Evolutionary conservation across 176 grass and related monocot genomes (phyloP).

Genomic region (Musa itinerans): DNA sequence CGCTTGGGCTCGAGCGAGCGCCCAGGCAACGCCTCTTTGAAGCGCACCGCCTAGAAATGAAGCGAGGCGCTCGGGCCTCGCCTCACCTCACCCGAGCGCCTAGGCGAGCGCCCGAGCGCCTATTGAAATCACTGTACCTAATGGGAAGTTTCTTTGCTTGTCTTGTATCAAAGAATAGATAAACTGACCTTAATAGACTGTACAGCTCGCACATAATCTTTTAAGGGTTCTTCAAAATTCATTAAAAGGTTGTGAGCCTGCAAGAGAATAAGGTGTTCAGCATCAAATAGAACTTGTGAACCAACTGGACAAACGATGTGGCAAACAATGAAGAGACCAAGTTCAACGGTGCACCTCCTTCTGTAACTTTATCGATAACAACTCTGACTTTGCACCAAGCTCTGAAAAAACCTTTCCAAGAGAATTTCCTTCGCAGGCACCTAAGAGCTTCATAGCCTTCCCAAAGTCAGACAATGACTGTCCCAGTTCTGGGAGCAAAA

Average conservation of each 20-base stretch:
- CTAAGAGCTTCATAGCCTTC: constrained; percentile 92
- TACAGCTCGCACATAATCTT: constrained; percentile 86
- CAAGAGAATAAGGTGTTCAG: constrained; percentile 19
- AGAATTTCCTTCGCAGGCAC: constrained; percentile 76
- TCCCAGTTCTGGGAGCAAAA: constrained; percentile 54
- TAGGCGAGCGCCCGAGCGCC: too few species aligned
- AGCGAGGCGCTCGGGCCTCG: too few species aligned
- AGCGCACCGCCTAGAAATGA: too few species aligned
- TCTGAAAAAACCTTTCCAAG: constrained; percentile 93
- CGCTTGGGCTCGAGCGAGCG: too few species aligned
- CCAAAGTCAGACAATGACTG: constrained; percentile 90
- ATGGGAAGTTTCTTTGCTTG: neutral
- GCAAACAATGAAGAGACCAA: neutral
- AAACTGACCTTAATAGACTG: constrained; percentile 82
- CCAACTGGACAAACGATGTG: too few species aligned
- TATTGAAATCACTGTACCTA: neutral
- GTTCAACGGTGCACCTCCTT: constrained; percentile 52
- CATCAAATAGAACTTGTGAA: neutral
- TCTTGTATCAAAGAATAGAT: neutral
- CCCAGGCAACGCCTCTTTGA: too few species aligned
- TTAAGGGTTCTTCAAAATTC: constrained; percentile 94
- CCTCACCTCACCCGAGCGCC: too few species aligned
- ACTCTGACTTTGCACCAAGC: constrained; percentile 85
- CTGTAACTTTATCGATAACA: constrained; percentile 88
- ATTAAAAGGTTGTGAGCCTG: constrained; percentile 90